Conservation (phyloP, 2,329 filamentous ascomycete genomes). For the Fusarium floridanum region DNA sequence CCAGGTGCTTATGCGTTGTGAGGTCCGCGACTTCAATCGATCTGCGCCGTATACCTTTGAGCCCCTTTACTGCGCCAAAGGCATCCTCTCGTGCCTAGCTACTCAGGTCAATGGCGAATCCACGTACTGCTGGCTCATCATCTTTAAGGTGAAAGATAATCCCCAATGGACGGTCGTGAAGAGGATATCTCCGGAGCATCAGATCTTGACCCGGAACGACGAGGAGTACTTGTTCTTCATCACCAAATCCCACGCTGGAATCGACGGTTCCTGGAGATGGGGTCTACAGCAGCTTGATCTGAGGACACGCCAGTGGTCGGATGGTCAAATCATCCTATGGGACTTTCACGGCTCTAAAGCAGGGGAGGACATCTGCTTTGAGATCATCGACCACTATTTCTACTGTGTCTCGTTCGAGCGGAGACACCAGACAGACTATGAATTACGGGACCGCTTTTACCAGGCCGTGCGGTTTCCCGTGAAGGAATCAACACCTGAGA, state of each 20-base stretch:
- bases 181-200: conserved; percentile 60
- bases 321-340: conserved; percentile 63
- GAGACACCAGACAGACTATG: conserved; percentile 71
- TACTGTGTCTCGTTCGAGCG: conserved; percentile 78
- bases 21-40: conserved; percentile 51
- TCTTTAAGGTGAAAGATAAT: conserved; percentile 56
- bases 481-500: conserved; percentile 52
- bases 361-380: conserved; percentile 77
- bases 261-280: conserved; percentile 73
- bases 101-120: conserved; percentile 53
- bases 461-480: conserved; percentile 74
- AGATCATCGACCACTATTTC: conserved; percentile 74
- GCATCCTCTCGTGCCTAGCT: conserved; percentile 70
- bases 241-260: conserved; percentile 67
- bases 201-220: conserved; percentile 77
- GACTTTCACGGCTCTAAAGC: conserved; percentile 75
- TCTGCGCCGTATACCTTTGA: conserved; percentile 60
- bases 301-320: conserved; percentile 53
- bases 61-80: conserved; percentile 69
- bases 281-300: conserved; percentile 67
- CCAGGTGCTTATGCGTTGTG: conserved; percentile 54
- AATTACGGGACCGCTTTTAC: conserved; percentile 78
- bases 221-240: conserved; percentile 73
- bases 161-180: conserved; percentile 56
- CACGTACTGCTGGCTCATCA: conserved; percentile 65